These are phyloP conservation scores for Oryza rufipogon DNA, from an alignment of 176 grass and related monocot genomes.

Conservation along the genomic window DNA sequence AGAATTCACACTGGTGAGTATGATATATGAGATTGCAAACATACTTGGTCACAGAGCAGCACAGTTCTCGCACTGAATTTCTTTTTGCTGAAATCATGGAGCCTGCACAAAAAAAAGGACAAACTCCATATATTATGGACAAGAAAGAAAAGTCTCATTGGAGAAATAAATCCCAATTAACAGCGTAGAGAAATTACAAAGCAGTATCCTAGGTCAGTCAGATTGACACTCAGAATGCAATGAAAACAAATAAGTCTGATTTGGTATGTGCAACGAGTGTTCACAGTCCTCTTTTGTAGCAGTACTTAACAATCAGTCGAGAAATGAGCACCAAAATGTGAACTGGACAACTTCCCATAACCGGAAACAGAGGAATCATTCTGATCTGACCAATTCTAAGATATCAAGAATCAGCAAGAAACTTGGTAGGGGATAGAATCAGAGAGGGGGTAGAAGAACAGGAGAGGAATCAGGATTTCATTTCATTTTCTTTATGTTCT, in stretches of 20 bases:
- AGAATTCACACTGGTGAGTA: constrained; percentile 1
- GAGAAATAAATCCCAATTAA: constrained; percentile 7
- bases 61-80: constrained; percentile 88
- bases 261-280: background rate
- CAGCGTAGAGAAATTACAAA: constrained; percentile 25
- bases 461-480: background rate
- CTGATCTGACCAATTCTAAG: background rate
- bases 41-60: constrained; percentile 95
- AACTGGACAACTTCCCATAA: background rate
- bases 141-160: background rate
- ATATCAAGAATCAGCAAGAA: background rate
- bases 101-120: constrained; percentile 49
- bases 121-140: constrained; percentile 16
- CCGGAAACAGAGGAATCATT: background rate
- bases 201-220: background rate
- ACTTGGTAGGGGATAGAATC: background rate
- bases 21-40: constrained; percentile 22
- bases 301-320: background rate
- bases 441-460: background rate
- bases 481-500: background rate
- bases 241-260: constrained; percentile 5
- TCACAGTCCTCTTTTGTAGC: background rate
- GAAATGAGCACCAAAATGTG: background rate
- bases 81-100: constrained; percentile 86
- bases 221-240: constrained; percentile 23